Conservation (phyloP, 2,329 filamentous ascomycete genomes). For the Ceratocystis cacaofunesta region DNA sequence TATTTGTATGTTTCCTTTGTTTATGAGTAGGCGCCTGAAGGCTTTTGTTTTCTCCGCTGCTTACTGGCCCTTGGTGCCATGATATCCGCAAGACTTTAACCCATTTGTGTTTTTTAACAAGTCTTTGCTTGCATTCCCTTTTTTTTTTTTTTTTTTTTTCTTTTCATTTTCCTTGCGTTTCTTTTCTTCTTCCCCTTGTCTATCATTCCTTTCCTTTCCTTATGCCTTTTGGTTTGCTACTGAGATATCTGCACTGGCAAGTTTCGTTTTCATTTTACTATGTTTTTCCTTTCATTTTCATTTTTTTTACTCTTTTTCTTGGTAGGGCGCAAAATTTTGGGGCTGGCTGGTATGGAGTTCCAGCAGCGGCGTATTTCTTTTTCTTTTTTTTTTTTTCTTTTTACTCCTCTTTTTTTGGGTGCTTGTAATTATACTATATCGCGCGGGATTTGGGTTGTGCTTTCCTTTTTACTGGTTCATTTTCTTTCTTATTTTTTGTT, state of each 20-base stretch:
- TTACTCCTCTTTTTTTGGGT: background rate
- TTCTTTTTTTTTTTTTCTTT: background rate
- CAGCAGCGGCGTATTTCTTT: background rate
- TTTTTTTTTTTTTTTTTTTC: background rate
- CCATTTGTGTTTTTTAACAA: background rate
- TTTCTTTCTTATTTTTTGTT: background rate
- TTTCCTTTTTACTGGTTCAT: background rate
- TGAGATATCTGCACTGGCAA: slow-evolving; percentile 8
- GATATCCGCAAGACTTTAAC: background rate
- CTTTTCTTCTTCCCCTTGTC: background rate
- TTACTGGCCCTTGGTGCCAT: background rate
- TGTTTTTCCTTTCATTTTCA: background rate
- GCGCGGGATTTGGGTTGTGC: background rate
- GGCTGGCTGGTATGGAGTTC: background rate
- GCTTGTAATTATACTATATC: background rate
- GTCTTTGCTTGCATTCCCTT: background rate
- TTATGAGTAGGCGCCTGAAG: background rate
- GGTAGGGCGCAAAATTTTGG: background rate
- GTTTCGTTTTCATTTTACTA: background rate
- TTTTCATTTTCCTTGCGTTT: background rate
- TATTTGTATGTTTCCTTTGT: background rate
- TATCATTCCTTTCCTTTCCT: background rate
- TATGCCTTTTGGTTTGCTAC: background rate
- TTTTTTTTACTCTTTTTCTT: background rate
- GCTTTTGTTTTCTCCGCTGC: background rate